These are phyloP conservation scores for Diaporthe vexans DNA, from an alignment of 2,329 filamentous ascomycete genomes.

Conservation along the genomic window DNA sequence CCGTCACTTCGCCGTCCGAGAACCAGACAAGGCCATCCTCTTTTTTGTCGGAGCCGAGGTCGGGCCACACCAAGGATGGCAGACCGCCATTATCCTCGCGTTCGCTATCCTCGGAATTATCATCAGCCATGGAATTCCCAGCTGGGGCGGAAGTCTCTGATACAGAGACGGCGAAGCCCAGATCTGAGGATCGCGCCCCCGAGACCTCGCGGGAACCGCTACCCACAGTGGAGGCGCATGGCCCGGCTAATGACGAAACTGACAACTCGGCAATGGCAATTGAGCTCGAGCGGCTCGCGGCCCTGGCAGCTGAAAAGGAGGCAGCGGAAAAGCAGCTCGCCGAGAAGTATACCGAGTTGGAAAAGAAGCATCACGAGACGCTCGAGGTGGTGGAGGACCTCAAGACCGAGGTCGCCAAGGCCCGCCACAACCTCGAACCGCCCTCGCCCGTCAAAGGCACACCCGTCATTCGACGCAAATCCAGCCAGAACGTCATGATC, in stretches of 20 bases:
- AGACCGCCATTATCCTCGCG: constrained; percentile 83
- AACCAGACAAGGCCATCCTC: constrained; percentile 75
- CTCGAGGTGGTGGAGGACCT: constrained; percentile 91
- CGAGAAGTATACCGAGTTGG: constrained; percentile 85
- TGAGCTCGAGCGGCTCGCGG: constrained; percentile 80
- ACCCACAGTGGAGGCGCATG: constrained; percentile 8
- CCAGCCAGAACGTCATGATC: constrained; percentile 87
- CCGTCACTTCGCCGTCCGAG: constrained; percentile 63
- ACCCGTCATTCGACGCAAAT: constrained; percentile 92
- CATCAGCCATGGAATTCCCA: constrained; percentile 84
- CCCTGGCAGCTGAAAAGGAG: constrained; percentile 82
- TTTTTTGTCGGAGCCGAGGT: constrained; percentile 85
- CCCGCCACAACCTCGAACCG: constrained; percentile 71
- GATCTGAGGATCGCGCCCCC: constrained; percentile 42
- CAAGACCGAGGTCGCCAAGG: constrained; percentile 86
- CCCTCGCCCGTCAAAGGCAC: constrained; percentile 72
- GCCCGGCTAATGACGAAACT: constrained; percentile 54
- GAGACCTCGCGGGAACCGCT: constrained; percentile 21
- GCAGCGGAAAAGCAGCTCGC: constrained; percentile 79
- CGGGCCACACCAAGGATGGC: constrained; percentile 77
- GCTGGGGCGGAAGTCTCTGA: constrained; percentile 74
- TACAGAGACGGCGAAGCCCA: constrained; percentile 66
- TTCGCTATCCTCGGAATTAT: constrained; percentile 94
- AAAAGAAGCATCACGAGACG: constrained; percentile 84
- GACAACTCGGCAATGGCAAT: constrained; percentile 64